Evolutionary conservation across 306 rosid genomes (phyloP).

Genomic region (Alnus glutinosa): DNA sequence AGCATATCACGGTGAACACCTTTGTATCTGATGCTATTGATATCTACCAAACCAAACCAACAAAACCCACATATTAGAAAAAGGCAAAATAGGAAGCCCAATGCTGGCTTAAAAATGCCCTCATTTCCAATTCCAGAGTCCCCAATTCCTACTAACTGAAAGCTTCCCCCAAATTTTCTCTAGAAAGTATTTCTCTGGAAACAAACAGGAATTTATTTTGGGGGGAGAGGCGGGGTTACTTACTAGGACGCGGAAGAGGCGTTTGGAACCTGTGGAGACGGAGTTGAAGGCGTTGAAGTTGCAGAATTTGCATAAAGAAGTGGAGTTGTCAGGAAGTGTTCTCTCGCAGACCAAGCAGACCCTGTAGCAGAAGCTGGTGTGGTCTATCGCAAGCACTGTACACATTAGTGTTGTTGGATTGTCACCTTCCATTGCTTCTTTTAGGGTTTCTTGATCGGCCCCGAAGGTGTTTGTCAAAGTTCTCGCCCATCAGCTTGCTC

Average conservation of each 20-base stretch:
- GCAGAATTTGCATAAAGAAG: constrained; percentile 53
- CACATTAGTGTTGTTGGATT: constrained; percentile 37
- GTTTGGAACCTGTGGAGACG: constrained; percentile 44
- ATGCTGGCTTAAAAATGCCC: background rate
- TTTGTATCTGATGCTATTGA: constrained; percentile 67
- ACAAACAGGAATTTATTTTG: background rate
- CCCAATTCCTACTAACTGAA: background rate
- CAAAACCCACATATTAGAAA: background rate
- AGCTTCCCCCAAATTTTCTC: background rate
- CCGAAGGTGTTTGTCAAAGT: background rate
- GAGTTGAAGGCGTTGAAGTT: constrained; percentile 38
- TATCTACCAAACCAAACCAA: constrained; percentile 43
- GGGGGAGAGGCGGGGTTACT: background rate
- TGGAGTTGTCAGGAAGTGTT: constrained; percentile 40
- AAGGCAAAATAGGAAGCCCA: background rate
- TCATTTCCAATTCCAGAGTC: background rate
- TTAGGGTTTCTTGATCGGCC: background rate
- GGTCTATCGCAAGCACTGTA: constrained; percentile 53
- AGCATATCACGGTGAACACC: constrained; percentile 62
- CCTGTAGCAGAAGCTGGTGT: constrained; percentile 51
- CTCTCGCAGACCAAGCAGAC: constrained; percentile 65
- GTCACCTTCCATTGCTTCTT: constrained; percentile 32
- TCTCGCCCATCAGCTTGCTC: background rate
- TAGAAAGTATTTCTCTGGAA: background rate
- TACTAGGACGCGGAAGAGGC: constrained; percentile 69